Percentiles rank a stretch among this genome's conserved stretches.
phyloP scores from a whole-genome alignment of 176 grass and related monocot species.

The Bolboschoenus planiculmis region DNA sequence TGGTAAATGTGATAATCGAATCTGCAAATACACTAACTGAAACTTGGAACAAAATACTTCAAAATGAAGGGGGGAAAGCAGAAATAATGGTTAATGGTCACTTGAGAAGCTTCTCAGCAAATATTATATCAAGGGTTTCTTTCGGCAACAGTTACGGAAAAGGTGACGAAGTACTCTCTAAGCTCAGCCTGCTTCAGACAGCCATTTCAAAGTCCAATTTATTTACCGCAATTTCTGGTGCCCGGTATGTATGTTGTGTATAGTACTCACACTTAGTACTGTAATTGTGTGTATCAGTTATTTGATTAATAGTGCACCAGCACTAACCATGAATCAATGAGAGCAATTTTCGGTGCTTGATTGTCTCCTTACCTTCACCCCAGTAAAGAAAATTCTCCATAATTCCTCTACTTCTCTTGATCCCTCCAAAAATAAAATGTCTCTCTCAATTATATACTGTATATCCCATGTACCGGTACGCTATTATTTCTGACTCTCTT shows the following conservation, averaged over 20 bases:
- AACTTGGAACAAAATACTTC: constrained; percentile 43
- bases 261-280: background rate
- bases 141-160: constrained; percentile 58
- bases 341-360: background rate
- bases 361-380: background rate
- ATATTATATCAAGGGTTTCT: constrained; percentile 63
- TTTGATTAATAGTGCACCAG: background rate
- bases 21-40: constrained; percentile 33
- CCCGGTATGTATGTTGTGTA: constrained; percentile 30
- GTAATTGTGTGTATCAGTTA: background rate
- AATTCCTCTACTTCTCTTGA: background rate
- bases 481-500: background rate
- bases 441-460: background rate
- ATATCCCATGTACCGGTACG: background rate
- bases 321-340: background rate
- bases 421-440: background rate
- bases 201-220: constrained; percentile 43
- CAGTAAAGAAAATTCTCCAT: background rate
- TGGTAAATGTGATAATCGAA: constrained; percentile 51
- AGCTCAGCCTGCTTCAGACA: constrained; percentile 54
- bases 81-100: constrained; percentile 65
- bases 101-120: constrained; percentile 69
- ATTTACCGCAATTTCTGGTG: constrained; percentile 46
- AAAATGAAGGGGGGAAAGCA: constrained; percentile 29
- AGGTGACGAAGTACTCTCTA: constrained; percentile 65